Conservation (phyloP, 2,329 filamentous ascomycete species). For the Colletotrichum tabaci region DNA sequence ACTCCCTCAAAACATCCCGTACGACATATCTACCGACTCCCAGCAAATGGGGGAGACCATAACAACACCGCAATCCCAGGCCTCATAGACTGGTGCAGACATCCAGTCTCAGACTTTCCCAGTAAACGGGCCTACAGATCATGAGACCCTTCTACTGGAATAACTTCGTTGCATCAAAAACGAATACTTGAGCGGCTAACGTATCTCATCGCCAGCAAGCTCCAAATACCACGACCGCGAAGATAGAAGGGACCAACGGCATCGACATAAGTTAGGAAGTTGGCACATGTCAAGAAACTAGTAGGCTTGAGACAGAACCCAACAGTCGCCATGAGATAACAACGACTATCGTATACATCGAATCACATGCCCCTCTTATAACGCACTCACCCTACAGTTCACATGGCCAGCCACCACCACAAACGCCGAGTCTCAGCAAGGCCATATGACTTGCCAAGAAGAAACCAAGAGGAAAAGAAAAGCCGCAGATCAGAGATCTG, state of each 20-base stretch:
- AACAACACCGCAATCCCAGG: no score
- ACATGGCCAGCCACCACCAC: constrained; percentile 46
- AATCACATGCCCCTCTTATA: no score
- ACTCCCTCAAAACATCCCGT: no score
- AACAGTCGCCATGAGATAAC: background rate
- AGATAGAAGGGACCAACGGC: background rate
- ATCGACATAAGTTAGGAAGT: background rate
- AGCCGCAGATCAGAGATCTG: background rate
- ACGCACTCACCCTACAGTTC: background rate
- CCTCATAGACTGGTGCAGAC: no score
- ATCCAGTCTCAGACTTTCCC: no score
- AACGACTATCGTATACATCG: background rate
- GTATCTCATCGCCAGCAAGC: background rate
- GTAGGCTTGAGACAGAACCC: background rate
- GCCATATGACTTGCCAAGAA: background rate
- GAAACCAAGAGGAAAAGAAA: background rate
- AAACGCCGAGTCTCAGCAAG: background rate
- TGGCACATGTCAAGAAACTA: background rate
- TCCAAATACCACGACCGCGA: background rate
- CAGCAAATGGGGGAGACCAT: no score
- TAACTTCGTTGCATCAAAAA: background rate
- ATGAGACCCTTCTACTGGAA: no score
- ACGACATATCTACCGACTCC: no score
- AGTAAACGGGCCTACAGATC: background rate
- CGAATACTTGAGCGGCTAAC: background rate